A percentile compares a stretch with the other conserved stretches of the same genome.
phyloP scores from a whole-genome alignment of 1,284 basidiomycete species.

The Trametes hirsuta region DNA sequence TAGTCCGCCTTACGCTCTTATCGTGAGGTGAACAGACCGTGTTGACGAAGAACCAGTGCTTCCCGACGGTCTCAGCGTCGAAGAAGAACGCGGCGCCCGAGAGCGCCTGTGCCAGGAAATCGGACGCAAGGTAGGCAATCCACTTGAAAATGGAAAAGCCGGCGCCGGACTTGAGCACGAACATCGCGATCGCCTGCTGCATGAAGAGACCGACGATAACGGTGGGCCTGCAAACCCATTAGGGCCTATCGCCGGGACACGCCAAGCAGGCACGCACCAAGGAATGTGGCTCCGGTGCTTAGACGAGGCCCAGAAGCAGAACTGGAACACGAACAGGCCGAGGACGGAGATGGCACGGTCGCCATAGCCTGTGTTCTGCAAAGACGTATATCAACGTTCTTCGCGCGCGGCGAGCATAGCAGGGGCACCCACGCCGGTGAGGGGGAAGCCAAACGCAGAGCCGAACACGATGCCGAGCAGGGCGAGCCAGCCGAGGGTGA shows the following conservation, averaged over 20 bases:
- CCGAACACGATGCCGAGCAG: conserved; percentile 78
- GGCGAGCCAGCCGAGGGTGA: conserved; percentile 72
- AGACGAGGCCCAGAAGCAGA: conserved; percentile 68
- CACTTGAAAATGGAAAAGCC: conserved; percentile 84
- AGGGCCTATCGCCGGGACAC: neutral
- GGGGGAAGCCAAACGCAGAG: conserved; percentile 79
- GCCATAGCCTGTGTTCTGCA: conserved; percentile 66
- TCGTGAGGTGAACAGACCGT: conserved; percentile 46
- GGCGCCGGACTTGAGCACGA: conserved; percentile 81
- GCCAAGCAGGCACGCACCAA: conserved; percentile 49
- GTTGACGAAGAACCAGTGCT: conserved; percentile 84
- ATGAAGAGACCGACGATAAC: conserved; percentile 84
- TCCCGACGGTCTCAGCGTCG: conserved; percentile 56
- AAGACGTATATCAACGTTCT: conserved; percentile 28
- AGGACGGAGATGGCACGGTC: conserved; percentile 83
- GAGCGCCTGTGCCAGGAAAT: conserved; percentile 68
- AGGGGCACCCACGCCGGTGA: conserved; percentile 50
- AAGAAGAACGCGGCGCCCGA: conserved; percentile 82
- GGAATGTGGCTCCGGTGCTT: conserved; percentile 62
- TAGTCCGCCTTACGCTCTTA: neutral
- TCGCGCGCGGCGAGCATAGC: conserved; percentile 1
- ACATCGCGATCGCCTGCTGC: conserved; percentile 84
- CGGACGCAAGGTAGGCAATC: conserved; percentile 75
- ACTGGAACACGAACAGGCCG: conserved; percentile 79
- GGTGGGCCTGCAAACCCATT: conserved; percentile 60